phyloP scores from a whole-genome alignment of 768 basidiomycete species.

The Cubamyces lactineus region DNA sequence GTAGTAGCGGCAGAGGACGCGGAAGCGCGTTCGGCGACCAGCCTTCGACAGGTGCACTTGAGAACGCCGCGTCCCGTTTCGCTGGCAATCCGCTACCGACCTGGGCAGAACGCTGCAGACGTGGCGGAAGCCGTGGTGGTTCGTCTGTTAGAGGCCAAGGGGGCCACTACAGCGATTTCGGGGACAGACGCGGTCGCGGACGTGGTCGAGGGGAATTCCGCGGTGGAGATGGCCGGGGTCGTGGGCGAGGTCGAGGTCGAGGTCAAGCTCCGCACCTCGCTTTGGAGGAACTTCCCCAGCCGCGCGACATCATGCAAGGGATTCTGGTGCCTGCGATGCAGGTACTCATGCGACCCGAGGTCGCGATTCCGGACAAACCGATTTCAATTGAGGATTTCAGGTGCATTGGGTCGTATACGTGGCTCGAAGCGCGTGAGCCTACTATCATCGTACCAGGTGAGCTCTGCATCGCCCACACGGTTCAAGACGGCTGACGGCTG shows the following conservation, averaged over 20 bases:
- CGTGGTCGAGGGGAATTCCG: not conserved
- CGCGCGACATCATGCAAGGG: constrained; percentile 20
- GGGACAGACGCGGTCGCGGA: not conserved
- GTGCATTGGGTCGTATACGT: constrained; percentile 56
- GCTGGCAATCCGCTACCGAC: not conserved
- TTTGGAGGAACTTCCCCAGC: constrained; percentile 14
- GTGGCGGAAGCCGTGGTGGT: not conserved
- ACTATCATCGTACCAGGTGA: constrained; percentile 57
- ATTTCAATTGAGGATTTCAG: constrained; percentile 37
- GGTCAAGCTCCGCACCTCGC: not conserved
- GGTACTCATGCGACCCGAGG: constrained; percentile 7
- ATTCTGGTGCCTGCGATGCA: constrained; percentile 10
- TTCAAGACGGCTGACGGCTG: not conserved
- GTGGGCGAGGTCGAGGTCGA: not conserved
- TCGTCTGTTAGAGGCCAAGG: no score
- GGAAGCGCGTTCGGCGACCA: not conserved
- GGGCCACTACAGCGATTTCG: not conserved
- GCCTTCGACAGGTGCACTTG: not conserved
- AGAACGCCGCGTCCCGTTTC: not conserved
- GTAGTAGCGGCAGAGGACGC: not conserved
- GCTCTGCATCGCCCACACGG: constrained; percentile 1
- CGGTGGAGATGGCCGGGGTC: not conserved
- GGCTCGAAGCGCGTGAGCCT: constrained; percentile 45
- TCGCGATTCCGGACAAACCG: not conserved
- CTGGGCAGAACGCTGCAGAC: not conserved